phyloP scores from a whole-genome alignment of 2,329 filamentous ascomycete species.

The Trichophyton rubrum region DNA sequence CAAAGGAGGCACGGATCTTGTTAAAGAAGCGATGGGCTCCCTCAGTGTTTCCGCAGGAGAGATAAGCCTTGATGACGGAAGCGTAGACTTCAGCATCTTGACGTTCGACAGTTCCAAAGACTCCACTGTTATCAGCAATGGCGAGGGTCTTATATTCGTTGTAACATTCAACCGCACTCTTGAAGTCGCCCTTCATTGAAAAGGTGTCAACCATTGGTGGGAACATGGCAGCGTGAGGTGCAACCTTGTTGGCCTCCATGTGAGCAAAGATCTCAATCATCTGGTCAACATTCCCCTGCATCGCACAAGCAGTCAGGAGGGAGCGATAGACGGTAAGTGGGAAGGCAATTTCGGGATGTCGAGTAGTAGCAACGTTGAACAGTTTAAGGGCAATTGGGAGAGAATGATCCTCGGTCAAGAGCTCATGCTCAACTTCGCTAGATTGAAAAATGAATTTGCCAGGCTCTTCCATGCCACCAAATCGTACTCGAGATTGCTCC shows the following conservation, averaged over 20 bases:
- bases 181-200: constrained; percentile 64
- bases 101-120: constrained; percentile 54
- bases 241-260: constrained; percentile 67
- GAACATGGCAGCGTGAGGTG: constrained; percentile 70
- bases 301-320: constrained; percentile 76
- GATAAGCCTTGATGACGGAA: constrained; percentile 79
- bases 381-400: constrained; percentile 74
- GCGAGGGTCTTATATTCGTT: constrained; percentile 85
- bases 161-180: constrained; percentile 86
- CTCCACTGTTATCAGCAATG: constrained; percentile 68
- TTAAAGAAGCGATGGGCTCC: constrained; percentile 77
- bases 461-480: constrained; percentile 70
- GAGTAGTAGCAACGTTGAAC: constrained; percentile 62
- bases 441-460: constrained; percentile 83
- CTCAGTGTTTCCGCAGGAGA: constrained; percentile 64
- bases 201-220: constrained; percentile 93
- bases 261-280: constrained; percentile 88
- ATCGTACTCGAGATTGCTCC: constrained; percentile 71
- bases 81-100: constrained; percentile 79
- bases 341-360: constrained; percentile 50
- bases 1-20: constrained; percentile 54
- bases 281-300: constrained; percentile 65
- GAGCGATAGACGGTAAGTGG: constrained; percentile 73
- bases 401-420: constrained; percentile 76
- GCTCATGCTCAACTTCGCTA: constrained; percentile 73